Percentiles rank a stretch among this genome's conserved stretches.
These are phyloP conservation scores for Gossypium stocksii DNA, from an alignment of 345 rosid genomes.

Conservation along the genomic window DNA sequence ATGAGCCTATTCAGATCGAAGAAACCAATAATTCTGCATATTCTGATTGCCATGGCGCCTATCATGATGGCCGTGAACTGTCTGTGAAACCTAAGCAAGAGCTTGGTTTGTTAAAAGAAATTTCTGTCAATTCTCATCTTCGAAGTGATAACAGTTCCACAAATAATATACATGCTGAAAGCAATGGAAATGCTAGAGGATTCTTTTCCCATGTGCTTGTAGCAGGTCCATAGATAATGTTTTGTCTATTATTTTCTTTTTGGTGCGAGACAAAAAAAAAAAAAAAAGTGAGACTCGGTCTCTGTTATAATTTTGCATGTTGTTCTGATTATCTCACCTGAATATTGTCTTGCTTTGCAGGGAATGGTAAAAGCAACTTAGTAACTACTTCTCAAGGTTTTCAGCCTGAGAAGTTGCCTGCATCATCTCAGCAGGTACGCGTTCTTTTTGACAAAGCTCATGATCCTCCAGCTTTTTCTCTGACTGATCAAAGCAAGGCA, in stretches of 20 bases:
- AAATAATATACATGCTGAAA: conserved; percentile 20
- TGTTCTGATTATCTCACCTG: conserved; percentile 24
- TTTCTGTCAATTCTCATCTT: conserved; percentile 25
- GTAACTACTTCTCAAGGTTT: conserved; percentile 34
- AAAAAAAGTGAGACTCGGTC: not conserved
- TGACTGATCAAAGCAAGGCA: conserved; percentile 45
- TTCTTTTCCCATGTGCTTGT: conserved; percentile 42
- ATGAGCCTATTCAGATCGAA: conserved; percentile 60
- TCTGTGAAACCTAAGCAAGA: conserved; percentile 28
- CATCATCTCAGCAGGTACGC: conserved; percentile 45
- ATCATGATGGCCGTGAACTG: conserved; percentile 32
- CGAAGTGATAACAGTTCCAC: conserved; percentile 28
- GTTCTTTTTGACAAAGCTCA: conserved; percentile 38
- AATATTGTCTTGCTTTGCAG: conserved; percentile 35
- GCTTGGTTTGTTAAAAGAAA: conserved; percentile 37
- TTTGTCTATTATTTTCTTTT: not conserved
- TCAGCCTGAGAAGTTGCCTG: conserved; percentile 34
- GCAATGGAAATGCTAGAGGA: conserved; percentile 28
- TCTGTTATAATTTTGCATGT: not conserved
- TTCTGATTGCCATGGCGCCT: conserved; percentile 27
- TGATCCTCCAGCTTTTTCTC: conserved; percentile 36
- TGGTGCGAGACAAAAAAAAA: not conserved
- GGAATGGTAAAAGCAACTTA: conserved; percentile 38
- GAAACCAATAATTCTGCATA: conserved; percentile 38
- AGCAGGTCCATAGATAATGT: conserved; percentile 49